Conservation (phyloP, 1,139 yeast genomes). For the Protomyces lactucae-debilis region DNA sequence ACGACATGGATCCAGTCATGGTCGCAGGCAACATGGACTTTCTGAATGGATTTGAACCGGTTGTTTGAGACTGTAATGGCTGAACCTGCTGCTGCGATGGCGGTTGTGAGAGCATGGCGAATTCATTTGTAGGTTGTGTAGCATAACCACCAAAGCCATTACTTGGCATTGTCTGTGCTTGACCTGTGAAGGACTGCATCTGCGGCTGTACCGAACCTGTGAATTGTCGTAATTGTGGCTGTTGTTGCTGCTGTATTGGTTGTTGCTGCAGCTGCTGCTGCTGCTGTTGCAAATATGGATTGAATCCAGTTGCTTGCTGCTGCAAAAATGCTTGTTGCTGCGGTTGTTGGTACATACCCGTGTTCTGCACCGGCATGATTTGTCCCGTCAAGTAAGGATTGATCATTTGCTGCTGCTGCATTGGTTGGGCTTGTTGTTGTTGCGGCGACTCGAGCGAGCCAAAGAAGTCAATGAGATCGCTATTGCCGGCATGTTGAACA, state of each 20-base stretch:
- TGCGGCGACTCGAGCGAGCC: conserved; percentile 31
- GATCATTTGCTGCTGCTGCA: conserved; percentile 36
- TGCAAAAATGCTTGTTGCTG: conserved; percentile 33
- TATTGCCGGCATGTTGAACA: conserved; percentile 17
- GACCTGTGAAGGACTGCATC: conserved; percentile 30
- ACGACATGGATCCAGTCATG: background rate
- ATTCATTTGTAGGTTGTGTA: conserved; percentile 24
- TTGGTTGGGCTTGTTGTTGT: conserved; percentile 23
- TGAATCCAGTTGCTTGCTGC: conserved; percentile 26
- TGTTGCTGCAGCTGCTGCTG: conserved; percentile 31
- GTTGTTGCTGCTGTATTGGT: conserved; percentile 21
- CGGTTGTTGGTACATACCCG: conserved; percentile 9
- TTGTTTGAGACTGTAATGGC: conserved; percentile 19
- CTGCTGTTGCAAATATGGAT: conserved; percentile 27
- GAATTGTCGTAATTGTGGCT: conserved; percentile 27
- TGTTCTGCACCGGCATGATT: background rate
- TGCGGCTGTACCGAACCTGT: conserved; percentile 24
- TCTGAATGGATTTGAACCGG: conserved; percentile 31
- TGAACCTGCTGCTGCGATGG: conserved; percentile 3
- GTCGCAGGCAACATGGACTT: conserved; percentile 24
- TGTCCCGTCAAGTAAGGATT: conserved; percentile 23
- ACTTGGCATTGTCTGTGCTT: conserved; percentile 1
- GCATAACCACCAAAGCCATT: conserved; percentile 47
- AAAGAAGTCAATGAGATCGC: conserved; percentile 34
- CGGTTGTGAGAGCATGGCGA: background rate